Percentiles rank a stretch among this genome's conserved stretches.
These are phyloP conservation scores for Phytophthora kernoviae DNA, from an alignment of 352 stramenopile genomes.

Conservation along the genomic window DNA sequence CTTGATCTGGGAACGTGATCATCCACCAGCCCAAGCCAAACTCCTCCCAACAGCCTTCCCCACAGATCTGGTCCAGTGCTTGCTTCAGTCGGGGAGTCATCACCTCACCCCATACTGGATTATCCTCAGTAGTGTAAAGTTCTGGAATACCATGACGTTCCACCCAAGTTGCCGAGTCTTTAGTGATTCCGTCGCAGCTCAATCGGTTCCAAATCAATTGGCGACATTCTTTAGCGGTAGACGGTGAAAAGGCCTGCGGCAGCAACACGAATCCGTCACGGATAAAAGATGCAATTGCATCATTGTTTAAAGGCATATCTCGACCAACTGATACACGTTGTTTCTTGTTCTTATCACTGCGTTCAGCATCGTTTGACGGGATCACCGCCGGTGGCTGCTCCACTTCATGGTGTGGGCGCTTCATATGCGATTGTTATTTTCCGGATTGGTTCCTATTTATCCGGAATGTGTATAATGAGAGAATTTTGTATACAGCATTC, in stretches of 20 bases:
- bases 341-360: conserved; percentile 26
- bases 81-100: conserved; percentile 45
- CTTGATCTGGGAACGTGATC: conserved; percentile 73
- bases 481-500: too few species aligned
- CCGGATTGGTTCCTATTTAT: too few species aligned
- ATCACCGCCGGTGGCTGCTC: background rate
- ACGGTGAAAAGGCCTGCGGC: conserved; percentile 47
- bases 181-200: conserved; percentile 37
- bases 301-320: conserved; percentile 25
- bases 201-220: conserved; percentile 53
- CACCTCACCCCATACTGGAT: conserved; percentile 49
- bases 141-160: conserved; percentile 64
- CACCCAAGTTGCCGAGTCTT: conserved; percentile 56
- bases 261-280: conserved; percentile 78
- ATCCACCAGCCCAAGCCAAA: conserved; percentile 89
- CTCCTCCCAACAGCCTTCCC: conserved; percentile 55
- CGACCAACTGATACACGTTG: background rate
- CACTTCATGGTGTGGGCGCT: background rate
- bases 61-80: conserved; percentile 80
- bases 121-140: conserved; percentile 46
- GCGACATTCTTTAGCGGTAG: conserved; percentile 47
- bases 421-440: too few species aligned
- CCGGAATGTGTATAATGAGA: too few species aligned
- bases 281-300: conserved; percentile 57
- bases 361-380: background rate